Base-by-base conservation (phyloP, 306 rosid species). In the Rosa lucieae region DNA sequence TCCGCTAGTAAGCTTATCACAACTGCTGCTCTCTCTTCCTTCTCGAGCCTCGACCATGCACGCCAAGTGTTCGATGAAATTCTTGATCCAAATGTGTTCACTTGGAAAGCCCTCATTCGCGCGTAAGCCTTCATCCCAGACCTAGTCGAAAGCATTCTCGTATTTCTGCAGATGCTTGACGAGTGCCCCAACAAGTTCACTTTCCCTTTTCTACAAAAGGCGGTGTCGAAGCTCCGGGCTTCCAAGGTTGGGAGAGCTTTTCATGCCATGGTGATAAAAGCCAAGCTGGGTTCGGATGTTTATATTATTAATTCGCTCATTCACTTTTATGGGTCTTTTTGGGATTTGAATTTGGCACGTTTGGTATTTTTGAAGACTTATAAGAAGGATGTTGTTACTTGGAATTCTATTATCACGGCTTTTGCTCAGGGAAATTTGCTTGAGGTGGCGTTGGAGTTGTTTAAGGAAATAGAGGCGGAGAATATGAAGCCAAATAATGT, bases 51-150 rank as follows among this genome's bases (percentile, higher is more conserved):
- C 77, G 80, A 68, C 10, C 87, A 89, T 80, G 92, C 95, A 67
- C 88, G 67, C 78, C 82, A 70, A 37, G 74, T 88, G 76, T 90
- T 90, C 78, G 84, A 88, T 26, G 86, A 85, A 88, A 89, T 90
- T 77, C 84, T 84, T 0, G 80, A 74, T 3, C 91, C 95, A 79
- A 90, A 88, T 82, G 87, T 89, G 53, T 90, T 80, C 78, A 78
- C 89, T 74, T 90, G 95, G 95, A 90, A 90, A 82, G 85, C 78
- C 35, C 85, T 88, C 53, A 89, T 90, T 84, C 91, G 91, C 11
- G 92, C 86, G 18, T 85, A 87, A 37, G 92, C 92, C 32, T 90
- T 90, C 43, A 88, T 92, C 82, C 5, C 82, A 5, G 82, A 85
- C 78, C 91, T 92, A 2, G 42, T 39, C 49, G 81, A 77, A 35